Conservation (phyloP, 108 stramenopile genomes). For the Fragilaria crotonensis region DNA sequence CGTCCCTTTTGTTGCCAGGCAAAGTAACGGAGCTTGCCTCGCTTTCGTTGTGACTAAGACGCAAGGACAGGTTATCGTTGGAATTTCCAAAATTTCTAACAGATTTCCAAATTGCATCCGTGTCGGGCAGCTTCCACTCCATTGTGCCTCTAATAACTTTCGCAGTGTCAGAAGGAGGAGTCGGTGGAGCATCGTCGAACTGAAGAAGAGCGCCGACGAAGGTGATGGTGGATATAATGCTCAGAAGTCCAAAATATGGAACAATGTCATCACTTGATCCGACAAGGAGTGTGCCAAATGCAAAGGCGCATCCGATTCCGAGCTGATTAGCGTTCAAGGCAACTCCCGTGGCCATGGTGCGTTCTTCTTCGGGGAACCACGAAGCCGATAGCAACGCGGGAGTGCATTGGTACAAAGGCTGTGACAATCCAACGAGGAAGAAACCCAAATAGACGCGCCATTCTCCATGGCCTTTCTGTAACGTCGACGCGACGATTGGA, state of each 20-base stretch:
- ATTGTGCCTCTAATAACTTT: conserved; percentile 49
- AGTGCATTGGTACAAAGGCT: conserved; percentile 83
- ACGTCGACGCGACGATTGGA: conserved; percentile 26
- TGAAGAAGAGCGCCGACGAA: conserved; percentile 76
- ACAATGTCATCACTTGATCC: conserved; percentile 56
- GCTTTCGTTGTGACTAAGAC: no score
- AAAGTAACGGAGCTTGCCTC: no score
- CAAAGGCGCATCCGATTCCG: conserved; percentile 84
- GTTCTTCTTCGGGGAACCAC: conserved; percentile 79
- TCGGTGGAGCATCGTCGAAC: conserved; percentile 88
- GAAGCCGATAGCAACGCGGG: conserved; percentile 66
- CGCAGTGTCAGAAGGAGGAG: conserved; percentile 65
- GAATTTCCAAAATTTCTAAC: conserved; percentile 6
- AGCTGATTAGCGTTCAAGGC: conserved; percentile 85
- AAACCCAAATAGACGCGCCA: conserved; percentile 80
- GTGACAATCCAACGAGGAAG: conserved; percentile 77
- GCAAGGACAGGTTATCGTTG: not conserved
- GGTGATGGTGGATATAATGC: conserved; percentile 52
- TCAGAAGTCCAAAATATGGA: conserved; percentile 74
- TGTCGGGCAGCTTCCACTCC: conserved; percentile 53
- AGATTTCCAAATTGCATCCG: conserved; percentile 19
- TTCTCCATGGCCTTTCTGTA: conserved; percentile 36
- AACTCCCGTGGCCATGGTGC: conserved; percentile 87
- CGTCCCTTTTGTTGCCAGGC: conserved; percentile 12
- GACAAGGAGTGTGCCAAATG: conserved; percentile 78